These are phyloP conservation scores for Suhomyces bribrorum DNA, from an alignment of 1,139 yeast genomes.

Conservation along the genomic window DNA sequence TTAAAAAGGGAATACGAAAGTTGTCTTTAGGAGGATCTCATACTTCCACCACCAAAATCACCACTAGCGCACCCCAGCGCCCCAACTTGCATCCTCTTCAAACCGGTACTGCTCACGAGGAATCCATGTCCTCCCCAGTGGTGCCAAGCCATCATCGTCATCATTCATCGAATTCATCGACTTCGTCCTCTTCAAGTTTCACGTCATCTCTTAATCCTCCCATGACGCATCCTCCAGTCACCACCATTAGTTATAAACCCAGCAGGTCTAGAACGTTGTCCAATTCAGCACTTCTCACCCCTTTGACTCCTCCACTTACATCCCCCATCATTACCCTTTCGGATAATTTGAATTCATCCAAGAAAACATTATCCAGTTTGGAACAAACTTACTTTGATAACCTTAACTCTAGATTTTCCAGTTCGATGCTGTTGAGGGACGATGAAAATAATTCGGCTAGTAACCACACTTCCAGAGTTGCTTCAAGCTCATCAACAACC, in stretches of 20 bases:
- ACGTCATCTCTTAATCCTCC: slow-evolving; percentile 9
- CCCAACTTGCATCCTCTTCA: slow-evolving; percentile 27
- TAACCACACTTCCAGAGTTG: slow-evolving; percentile 1
- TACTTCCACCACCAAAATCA: slow-evolving; percentile 1
- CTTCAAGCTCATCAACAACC: slow-evolving; percentile 2
- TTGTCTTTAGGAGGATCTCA: slow-evolving; percentile 25
- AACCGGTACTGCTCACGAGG: slow-evolving; percentile 18
- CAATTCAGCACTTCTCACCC: slow-evolving; percentile 17
- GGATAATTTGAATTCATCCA: slow-evolving; percentile 34
- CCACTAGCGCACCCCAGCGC: slow-evolving; percentile 14
- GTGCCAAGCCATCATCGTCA: slow-evolving; percentile 13
- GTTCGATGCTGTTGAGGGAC: slow-evolving; percentile 6
- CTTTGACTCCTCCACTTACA: slow-evolving; percentile 38
- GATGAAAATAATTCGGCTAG: not conserved
- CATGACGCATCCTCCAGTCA: slow-evolving; percentile 4
- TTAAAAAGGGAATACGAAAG: slow-evolving; percentile 41
- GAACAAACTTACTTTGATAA: slow-evolving; percentile 42
- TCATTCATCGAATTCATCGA: slow-evolving; percentile 16
- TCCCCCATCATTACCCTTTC: slow-evolving; percentile 46
- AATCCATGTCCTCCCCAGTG: not conserved
- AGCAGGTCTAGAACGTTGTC: slow-evolving; percentile 16
- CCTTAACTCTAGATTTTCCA: slow-evolving; percentile 16
- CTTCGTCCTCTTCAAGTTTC: slow-evolving; percentile 14
- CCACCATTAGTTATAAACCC: slow-evolving; percentile 9
- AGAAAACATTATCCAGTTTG: slow-evolving; percentile 32